Evolutionary conservation across 495 filamentous ascomycete species (phyloP), one percentile per base, ranked within the genome.

Genomic region (Aspergillus bridgeri): DNA sequence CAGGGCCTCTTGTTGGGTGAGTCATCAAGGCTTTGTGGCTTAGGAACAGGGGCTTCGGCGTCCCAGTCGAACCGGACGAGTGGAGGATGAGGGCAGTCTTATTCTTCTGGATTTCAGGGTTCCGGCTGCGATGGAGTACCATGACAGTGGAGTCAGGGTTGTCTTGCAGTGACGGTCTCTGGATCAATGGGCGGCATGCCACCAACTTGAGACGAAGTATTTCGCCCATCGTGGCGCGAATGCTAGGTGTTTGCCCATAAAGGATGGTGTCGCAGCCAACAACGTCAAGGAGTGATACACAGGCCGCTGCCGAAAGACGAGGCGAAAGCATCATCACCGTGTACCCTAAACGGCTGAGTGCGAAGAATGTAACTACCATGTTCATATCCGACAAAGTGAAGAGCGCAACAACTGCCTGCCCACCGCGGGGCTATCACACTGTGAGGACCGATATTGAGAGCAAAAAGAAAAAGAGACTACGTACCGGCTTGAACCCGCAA

Each of bases 301-400:
- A 81, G 25, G 83, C 83, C 5, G 69, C 65, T 0, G 76, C 69
- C 7, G 80, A 75, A 17, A 86, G 66, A 42, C 84, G 79, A 17
- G 82, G 81, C 0, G 84, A 88, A 11, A 88, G 67, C 59, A 82
- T 79, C 61, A 88, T 75, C 21, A 79, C 73, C 6, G 78, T 81
- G 58, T 81, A 83, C 22, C 84, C 84, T 3, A 86, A 65, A 18
- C 84, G 75, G 51, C 75, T 78, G 5, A 87, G 71, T 1, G 82
- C 84, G 51, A 85, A 84, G 42, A 85, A 76, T 2, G 79, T 76
- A 52, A 83, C 56, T 3, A 83, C 69, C 71, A 82, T 86, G 43
- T 79, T 78, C 3, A 86, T 60, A 55, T 84, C 79, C 3, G 83
- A 84, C 20, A 69, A 65, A 0, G 79, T 80, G n/a, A 84, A 72